phyloP scores from a whole-genome alignment of 2,329 filamentous ascomycete genomes.

The Aschersonia sp. region DNA sequence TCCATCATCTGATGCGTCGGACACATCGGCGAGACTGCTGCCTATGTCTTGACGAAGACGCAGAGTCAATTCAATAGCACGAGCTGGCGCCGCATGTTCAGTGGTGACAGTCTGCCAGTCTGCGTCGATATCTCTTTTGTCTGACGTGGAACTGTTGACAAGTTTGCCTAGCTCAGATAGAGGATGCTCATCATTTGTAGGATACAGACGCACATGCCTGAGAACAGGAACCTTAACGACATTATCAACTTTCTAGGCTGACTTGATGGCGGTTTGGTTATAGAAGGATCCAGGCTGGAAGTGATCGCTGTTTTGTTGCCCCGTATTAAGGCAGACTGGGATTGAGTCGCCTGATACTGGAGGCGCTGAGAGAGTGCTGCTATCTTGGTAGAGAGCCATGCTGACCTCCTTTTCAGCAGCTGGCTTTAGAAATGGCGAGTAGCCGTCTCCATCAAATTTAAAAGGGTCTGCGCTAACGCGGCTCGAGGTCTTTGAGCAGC shows the following conservation, averaged over 20 bases:
- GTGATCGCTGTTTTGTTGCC: not conserved
- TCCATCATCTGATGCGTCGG: slow-evolving; percentile 16
- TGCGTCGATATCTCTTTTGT: slow-evolving; percentile 8
- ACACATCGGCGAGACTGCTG: slow-evolving; percentile 30
- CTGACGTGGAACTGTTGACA: not conserved
- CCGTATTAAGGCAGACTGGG: not conserved
- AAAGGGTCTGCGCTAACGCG: slow-evolving; percentile 28
- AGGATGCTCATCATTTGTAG: slow-evolving; percentile 2
- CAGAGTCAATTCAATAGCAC: slow-evolving; percentile 10
- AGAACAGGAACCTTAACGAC: slow-evolving; percentile 20
- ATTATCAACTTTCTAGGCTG: slow-evolving; percentile 26
- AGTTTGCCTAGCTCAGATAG: slow-evolving; percentile 5
- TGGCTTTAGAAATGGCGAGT: slow-evolving; percentile 21
- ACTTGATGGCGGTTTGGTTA: slow-evolving; percentile 19
- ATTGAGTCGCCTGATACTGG: not conserved
- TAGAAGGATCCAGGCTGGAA: slow-evolving; percentile 16
- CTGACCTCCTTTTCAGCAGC: slow-evolving; percentile 29
- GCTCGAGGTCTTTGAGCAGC: slow-evolving; percentile 16
- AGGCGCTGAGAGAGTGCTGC: slow-evolving; percentile 7
- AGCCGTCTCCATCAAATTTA: slow-evolving; percentile 26
- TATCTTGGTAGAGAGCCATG: slow-evolving; percentile 18
- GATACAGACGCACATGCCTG: slow-evolving; percentile 4
- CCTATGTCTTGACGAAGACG: slow-evolving; percentile 15
- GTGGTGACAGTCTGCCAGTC: slow-evolving; percentile 24
- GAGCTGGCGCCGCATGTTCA: slow-evolving; percentile 8